These are phyloP conservation scores for Pythium vanterpoolii DNA, from an alignment of 352 stramenopile genomes.

Conservation along the genomic window DNA sequence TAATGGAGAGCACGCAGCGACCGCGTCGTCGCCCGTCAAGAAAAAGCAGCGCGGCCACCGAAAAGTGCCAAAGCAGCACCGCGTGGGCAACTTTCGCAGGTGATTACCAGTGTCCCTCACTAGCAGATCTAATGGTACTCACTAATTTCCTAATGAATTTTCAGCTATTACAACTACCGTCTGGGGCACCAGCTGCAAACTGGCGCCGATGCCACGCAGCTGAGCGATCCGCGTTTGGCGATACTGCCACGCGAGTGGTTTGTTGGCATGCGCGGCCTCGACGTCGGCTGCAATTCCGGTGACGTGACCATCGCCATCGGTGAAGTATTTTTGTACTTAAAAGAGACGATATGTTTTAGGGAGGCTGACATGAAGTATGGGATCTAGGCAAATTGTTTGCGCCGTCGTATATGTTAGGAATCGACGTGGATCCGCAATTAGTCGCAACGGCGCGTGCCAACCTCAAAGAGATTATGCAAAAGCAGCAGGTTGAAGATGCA, in stretches of 20 bases:
- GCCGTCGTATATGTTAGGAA: constrained; percentile 55
- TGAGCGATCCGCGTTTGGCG: constrained; percentile 47
- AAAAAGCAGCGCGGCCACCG: constrained; percentile 13
- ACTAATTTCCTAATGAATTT: neutral
- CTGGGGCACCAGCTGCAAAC: constrained; percentile 46
- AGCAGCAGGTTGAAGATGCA: constrained; percentile 51
- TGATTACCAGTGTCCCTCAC: no score
- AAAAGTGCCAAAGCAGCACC: constrained; percentile 31
- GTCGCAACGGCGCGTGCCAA: constrained; percentile 53
- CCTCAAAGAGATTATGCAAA: constrained; percentile 63
- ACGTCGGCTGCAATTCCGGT: constrained; percentile 83
- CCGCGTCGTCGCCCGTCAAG: neutral
- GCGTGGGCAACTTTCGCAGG: constrained; percentile 78
- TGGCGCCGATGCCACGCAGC: constrained; percentile 35
- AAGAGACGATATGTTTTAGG: neutral
- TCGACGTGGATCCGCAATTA: constrained; percentile 72
- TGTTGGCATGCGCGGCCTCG: constrained; percentile 50
- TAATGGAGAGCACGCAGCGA: neutral
- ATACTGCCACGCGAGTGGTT: constrained; percentile 72
- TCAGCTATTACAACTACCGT: constrained; percentile 79
- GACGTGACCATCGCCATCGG: constrained; percentile 74
- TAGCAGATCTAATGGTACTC: no score
- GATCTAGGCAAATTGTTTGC: constrained; percentile 40
- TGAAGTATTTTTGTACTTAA: constrained; percentile 16
- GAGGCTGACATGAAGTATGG: neutral